phyloP scores from a whole-genome alignment of 805 yeast genomes.

The Wickerhamiella allomyrinae region DNA sequence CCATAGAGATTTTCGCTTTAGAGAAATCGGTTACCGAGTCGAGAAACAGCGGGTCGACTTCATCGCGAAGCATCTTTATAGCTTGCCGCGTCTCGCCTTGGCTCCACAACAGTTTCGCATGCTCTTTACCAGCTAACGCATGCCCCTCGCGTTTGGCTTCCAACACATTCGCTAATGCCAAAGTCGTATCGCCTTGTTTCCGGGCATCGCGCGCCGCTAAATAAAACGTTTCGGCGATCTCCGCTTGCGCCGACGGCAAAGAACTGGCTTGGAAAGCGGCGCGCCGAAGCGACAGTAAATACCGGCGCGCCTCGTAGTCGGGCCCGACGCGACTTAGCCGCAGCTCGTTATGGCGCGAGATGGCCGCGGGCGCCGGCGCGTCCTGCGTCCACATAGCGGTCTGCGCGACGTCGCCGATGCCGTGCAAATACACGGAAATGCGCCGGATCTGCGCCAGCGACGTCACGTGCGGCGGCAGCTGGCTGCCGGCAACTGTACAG shows the following conservation, averaged over 20 bases:
- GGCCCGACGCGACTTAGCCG: conserved; percentile 29
- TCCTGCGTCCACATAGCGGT: conserved; percentile 21
- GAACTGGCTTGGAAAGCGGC: conserved; percentile 24
- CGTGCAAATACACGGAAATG: conserved; percentile 41
- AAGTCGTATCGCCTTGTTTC: conserved; percentile 50
- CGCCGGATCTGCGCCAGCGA: conserved; percentile 33
- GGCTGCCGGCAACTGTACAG: conserved; percentile 43
- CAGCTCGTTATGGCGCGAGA: not conserved
- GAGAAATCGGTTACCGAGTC: conserved; percentile 5
- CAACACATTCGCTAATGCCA: conserved; percentile 22
- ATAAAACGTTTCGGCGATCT: conserved; percentile 38
- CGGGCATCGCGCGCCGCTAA: conserved; percentile 52
- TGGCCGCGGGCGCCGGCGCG: not conserved
- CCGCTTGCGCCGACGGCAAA: conserved; percentile 11
- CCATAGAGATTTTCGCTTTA: conserved; percentile 3
- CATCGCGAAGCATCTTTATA: conserved; percentile 41
- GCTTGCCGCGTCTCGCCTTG: conserved; percentile 84
- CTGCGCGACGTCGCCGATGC: conserved; percentile 42
- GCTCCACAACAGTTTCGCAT: conserved; percentile 59
- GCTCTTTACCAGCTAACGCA: conserved; percentile 9
- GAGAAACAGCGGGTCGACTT: conserved; percentile 19
- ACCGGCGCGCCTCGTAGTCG: conserved; percentile 47
- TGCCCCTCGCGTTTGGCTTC: conserved; percentile 11
- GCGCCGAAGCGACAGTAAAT: conserved; percentile 44
- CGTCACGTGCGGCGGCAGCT: conserved; percentile 34